Conservation (phyloP, 2,329 filamentous ascomycete species). For the Graphilbum sp. region DNA sequence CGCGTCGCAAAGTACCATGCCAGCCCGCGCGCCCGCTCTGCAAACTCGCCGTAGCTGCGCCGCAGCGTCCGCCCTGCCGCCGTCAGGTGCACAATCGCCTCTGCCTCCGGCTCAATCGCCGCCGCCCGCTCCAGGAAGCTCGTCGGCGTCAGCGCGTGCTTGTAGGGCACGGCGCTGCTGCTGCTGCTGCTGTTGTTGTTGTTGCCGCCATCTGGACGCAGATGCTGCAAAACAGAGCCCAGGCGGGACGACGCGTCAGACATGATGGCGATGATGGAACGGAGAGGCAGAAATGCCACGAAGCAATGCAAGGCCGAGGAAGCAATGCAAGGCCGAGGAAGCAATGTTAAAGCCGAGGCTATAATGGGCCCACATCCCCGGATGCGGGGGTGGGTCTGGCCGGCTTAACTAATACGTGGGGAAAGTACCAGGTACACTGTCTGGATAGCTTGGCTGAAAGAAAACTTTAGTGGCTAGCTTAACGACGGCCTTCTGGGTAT, state of each 20-base stretch:
- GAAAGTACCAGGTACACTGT: no score
- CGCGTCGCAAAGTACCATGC: slow-evolving; percentile 75
- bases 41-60: slow-evolving; percentile 64
- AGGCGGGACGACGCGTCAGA: slow-evolving; percentile 47
- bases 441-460: no score
- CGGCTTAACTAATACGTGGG: no score
- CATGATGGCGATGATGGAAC: slow-evolving; percentile 25
- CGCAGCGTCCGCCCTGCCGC: slow-evolving; percentile 58
- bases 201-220: no score
- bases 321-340: no score
- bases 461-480: no score
- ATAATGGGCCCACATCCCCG: no score
- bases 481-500: no score
- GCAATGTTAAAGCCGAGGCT: no score
- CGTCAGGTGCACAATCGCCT: slow-evolving; percentile 75
- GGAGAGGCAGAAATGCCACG: background rate
- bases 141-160: slow-evolving; percentile 72
- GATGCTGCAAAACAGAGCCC: slow-evolving; percentile 36
- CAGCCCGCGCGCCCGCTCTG: slow-evolving; percentile 72
- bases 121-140: slow-evolving; percentile 71
- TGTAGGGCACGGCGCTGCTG: slow-evolving; percentile 24
- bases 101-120: slow-evolving; percentile 69
- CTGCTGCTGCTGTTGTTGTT: background rate
- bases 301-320: no score
- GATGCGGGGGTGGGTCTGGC: no score